phyloP scores from a whole-genome alignment of 805 yeast species.

The Suhomyces kilbournensis region DNA sequence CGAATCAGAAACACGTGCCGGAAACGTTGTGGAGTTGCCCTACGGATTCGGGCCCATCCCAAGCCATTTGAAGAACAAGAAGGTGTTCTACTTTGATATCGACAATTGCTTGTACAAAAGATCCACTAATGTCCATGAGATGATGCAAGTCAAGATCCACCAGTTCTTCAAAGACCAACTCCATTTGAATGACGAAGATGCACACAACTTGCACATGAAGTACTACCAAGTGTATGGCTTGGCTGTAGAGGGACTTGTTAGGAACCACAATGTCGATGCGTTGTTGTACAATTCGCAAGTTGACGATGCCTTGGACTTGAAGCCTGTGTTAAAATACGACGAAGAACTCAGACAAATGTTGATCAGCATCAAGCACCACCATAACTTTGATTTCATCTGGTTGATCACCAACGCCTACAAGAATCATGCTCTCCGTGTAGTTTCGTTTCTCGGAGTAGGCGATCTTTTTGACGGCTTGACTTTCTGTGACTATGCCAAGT shows the following conservation, averaged over 20 bases:
- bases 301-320: constrained; percentile 89
- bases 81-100: constrained; percentile 79
- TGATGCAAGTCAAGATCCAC: constrained; percentile 86
- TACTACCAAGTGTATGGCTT: constrained; percentile 88
- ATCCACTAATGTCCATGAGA: constrained; percentile 71
- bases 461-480: constrained; percentile 93
- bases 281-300: constrained; percentile 83
- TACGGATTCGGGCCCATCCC: constrained; percentile 37
- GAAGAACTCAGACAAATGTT: constrained; percentile 51
- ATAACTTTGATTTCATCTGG: constrained; percentile 77
- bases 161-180: constrained; percentile 70
- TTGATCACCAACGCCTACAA: constrained; percentile 91
- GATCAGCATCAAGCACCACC: constrained; percentile 35
- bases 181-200: constrained; percentile 65
- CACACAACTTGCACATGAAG: constrained; percentile 62
- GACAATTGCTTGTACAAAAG: constrained; percentile 87
- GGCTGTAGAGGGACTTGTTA: constrained; percentile 85
- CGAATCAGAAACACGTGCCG: constrained; percentile 6
- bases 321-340: constrained; percentile 68
- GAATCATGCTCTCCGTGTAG: constrained; percentile 81
- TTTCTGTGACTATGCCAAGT: constrained; percentile 77
- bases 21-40: constrained; percentile 22
- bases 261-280: constrained; percentile 74
- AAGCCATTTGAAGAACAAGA: constrained; percentile 18
- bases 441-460: constrained; percentile 80